A percentile compares a stretch with the other conserved stretches of the same genome.
Conservation (phyloP, 169 alveolate genomes). For the Ichthyophthirius multifiliis region DNA sequence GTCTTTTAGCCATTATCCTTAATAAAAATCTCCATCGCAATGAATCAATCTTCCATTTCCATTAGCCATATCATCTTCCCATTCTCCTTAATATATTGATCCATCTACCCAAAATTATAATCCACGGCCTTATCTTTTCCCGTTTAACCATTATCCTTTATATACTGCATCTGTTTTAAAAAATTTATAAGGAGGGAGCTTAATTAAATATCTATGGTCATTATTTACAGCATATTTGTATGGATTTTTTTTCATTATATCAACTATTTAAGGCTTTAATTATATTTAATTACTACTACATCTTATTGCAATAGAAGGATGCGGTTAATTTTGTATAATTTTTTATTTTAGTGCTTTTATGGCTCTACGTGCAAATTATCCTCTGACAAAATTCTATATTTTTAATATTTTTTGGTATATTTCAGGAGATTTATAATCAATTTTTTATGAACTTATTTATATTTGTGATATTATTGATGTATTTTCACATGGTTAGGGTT, state of each 20-base stretch:
- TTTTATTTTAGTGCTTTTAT: neutral
- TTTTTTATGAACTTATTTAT: too few species aligned
- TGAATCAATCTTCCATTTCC: slow-evolving; percentile 45
- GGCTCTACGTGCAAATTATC: neutral
- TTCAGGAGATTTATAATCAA: too few species aligned
- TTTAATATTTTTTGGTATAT: neutral
- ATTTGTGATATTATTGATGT: too few species aligned
- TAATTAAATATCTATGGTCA: neutral
- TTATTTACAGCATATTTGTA: neutral
- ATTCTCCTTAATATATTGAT: slow-evolving; percentile 38
- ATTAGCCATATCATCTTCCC: slow-evolving; percentile 40
- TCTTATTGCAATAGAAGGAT: too few species aligned
- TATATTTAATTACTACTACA: neutral
- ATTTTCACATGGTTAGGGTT: too few species aligned
- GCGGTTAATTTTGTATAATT: neutral
- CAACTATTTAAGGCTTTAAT: neutral
- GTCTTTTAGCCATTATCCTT: slow-evolving; percentile 16
- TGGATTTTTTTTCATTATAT: neutral
- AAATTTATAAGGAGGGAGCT: neutral
- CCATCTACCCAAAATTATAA: slow-evolving; percentile 30
- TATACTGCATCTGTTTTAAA: slow-evolving; percentile 29
- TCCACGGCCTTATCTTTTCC: slow-evolving; percentile 43
- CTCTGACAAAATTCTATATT: neutral
- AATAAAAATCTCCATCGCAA: slow-evolving; percentile 30
- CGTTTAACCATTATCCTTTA: slow-evolving; percentile 54